phyloP scores from a whole-genome alignment of 495 filamentous ascomycete genomes.

The Hypoxylon fragiforme region DNA sequence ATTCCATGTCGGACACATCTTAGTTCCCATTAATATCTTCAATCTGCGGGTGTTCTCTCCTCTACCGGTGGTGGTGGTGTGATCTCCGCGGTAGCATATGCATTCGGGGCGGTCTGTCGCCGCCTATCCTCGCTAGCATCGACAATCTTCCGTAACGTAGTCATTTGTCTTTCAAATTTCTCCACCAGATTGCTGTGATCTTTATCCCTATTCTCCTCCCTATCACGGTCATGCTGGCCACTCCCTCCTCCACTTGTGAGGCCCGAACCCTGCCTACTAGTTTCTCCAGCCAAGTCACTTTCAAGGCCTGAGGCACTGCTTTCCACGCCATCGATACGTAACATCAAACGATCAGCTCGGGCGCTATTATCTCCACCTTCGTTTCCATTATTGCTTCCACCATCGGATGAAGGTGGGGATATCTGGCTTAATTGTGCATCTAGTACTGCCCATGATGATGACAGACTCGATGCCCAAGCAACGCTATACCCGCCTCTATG shows the following conservation, averaged over 20 bases:
- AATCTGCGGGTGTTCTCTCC: not conserved
- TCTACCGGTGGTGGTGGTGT: constrained; percentile 3
- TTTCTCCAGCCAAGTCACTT: constrained; percentile 23
- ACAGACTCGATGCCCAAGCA: constrained; percentile 50
- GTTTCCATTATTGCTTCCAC: constrained; percentile 38
- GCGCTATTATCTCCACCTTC: constrained; percentile 31
- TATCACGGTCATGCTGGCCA: constrained; percentile 41
- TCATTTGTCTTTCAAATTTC: constrained; percentile 70
- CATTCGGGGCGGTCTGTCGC: constrained; percentile 23
- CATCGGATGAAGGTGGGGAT: constrained; percentile 39
- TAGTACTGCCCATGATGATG: constrained; percentile 52
- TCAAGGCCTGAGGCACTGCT: constrained; percentile 32
- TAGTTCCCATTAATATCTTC: not conserved
- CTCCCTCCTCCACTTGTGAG: constrained; percentile 42
- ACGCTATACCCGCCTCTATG: constrained; percentile 56
- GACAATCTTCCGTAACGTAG: constrained; percentile 51
- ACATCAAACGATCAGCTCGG: constrained; percentile 56
- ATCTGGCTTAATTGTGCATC: constrained; percentile 44
- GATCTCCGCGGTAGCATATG: constrained; percentile 2
- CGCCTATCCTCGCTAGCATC: constrained; percentile 47
- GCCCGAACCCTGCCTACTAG: constrained; percentile 31
- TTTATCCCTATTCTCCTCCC: constrained; percentile 40
- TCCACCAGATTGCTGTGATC: constrained; percentile 62
- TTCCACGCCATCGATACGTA: constrained; percentile 67
- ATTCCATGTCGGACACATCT: constrained; percentile 2